phyloP scores from a whole-genome alignment of 2,329 filamentous ascomycete genomes.

The Aspergillus calidoustus region DNA sequence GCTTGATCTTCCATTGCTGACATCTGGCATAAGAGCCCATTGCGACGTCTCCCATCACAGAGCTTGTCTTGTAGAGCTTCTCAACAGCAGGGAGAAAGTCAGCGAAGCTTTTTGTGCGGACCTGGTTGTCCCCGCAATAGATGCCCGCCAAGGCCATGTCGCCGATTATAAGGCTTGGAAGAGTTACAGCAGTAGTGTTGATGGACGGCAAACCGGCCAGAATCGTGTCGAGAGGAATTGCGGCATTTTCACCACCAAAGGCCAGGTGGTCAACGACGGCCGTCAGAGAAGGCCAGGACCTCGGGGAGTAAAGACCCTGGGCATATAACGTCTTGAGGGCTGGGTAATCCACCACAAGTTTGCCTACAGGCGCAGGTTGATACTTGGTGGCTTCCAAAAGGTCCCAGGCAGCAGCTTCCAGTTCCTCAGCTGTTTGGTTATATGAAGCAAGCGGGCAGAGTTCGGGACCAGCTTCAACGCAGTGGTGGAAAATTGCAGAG shows the following conservation, averaged over 20 bases:
- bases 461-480: slow-evolving; percentile 14
- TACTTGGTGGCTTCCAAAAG: slow-evolving; percentile 13
- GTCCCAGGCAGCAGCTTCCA: slow-evolving; percentile 15
- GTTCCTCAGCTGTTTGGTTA: slow-evolving; percentile 9
- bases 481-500: slow-evolving; percentile 10
- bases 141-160: slow-evolving; percentile 4
- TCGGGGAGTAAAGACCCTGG: slow-evolving; percentile 6
- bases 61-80: slow-evolving; percentile 5
- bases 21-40: slow-evolving; percentile 10
- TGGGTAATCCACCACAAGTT: slow-evolving; percentile 9
- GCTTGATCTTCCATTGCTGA: slow-evolving; percentile 18
- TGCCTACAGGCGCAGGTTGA: slow-evolving; percentile 12
- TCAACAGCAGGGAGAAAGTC: slow-evolving; percentile 2
- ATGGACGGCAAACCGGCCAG: not conserved
- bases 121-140: slow-evolving; percentile 13
- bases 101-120: not conserved
- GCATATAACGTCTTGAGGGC: slow-evolving; percentile 7
- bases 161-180: not conserved
- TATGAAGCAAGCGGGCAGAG: slow-evolving; percentile 10
- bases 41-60: slow-evolving; percentile 6
- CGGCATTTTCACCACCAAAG: not conserved
- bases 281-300: slow-evolving; percentile 3
- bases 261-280: not conserved
- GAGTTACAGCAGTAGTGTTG: not conserved
- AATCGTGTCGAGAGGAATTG: not conserved